These are phyloP conservation scores for Exophiala phaeomuriformis DNA, from an alignment of 2,329 filamentous ascomycete species.

Conservation along the genomic window DNA sequence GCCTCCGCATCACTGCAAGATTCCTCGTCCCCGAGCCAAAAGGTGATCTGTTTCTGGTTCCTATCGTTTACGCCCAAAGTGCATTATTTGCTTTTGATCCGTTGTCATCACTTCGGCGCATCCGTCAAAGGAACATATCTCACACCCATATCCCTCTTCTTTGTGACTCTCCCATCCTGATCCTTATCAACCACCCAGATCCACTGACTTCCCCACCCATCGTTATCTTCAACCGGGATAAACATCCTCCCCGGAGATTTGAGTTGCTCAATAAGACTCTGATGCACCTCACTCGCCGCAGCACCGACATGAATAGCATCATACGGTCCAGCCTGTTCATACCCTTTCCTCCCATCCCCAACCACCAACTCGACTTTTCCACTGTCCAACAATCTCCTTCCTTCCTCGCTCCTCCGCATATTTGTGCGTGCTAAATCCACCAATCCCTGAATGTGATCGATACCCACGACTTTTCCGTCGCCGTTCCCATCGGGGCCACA, in stretches of 20 bases:
- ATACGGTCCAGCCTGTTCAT: conserved; percentile 56
- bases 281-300: conserved; percentile 66
- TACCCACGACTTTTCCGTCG: conserved; percentile 54
- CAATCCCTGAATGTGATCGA: conserved; percentile 66
- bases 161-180: conserved; percentile 49
- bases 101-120: conserved; percentile 43
- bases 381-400: conserved; percentile 52
- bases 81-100: too few species aligned
- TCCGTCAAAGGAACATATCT: conserved; percentile 60
- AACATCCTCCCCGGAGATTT: conserved; percentile 66
- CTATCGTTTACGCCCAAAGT: too few species aligned
- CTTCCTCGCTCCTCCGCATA: conserved; percentile 56
- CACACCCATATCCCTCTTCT: conserved; percentile 54
- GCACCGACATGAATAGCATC: conserved; percentile 96
- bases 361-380: conserved; percentile 65
- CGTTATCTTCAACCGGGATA: conserved; percentile 51
- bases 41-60: too few species aligned
- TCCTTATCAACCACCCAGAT: conserved; percentile 60
- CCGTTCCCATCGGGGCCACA: conserved; percentile 33
- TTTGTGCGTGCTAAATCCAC: too few species aligned
- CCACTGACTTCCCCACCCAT: conserved; percentile 42
- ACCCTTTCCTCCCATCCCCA: conserved; percentile 66
- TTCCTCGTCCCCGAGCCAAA: too few species aligned
- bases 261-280: conserved; percentile 67
- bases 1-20: too few species aligned